Evolutionary conservation across 1,284 basidiomycete species (phyloP).

Genomic region (Pseudozyma sp.): DNA sequence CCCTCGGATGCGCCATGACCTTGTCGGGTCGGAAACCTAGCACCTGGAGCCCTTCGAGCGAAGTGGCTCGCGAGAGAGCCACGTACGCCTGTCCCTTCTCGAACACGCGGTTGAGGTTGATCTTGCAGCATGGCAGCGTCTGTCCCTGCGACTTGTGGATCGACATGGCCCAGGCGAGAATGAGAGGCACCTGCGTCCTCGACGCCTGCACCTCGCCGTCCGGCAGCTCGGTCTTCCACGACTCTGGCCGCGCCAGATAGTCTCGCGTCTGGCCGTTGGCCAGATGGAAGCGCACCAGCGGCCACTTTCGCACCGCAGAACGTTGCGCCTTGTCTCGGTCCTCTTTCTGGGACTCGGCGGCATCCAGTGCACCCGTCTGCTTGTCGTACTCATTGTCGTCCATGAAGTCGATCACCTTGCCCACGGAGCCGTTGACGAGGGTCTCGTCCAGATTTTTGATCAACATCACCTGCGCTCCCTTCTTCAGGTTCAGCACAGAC

Average conservation of each 20-base stretch:
- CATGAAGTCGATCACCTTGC: slow-evolving; percentile 72
- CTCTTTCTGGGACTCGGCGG: slow-evolving; percentile 36
- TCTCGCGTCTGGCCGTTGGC: slow-evolving; percentile 55
- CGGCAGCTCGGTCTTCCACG: slow-evolving; percentile 70
- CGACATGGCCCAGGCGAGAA: slow-evolving; percentile 67
- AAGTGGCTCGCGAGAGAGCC: slow-evolving; percentile 92
- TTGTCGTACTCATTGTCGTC: slow-evolving; percentile 48
- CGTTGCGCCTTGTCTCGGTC: slow-evolving; percentile 58
- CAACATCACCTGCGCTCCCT: slow-evolving; percentile 77
- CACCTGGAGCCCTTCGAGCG: slow-evolving; percentile 89
- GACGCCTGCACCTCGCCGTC: slow-evolving; percentile 66
- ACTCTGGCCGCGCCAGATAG: slow-evolving; percentile 57
- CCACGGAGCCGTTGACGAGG: slow-evolving; percentile 86
- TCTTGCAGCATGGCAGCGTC: slow-evolving; percentile 64
- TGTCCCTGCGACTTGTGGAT: slow-evolving; percentile 69
- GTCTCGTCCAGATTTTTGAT: slow-evolving; percentile 82
- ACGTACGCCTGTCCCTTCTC: slow-evolving; percentile 83
- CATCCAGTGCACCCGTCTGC: slow-evolving; percentile 61
- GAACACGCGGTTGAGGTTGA: slow-evolving; percentile 64
- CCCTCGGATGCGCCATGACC: slow-evolving; percentile 63
- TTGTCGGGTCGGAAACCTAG: slow-evolving; percentile 75
- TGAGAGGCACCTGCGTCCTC: slow-evolving; percentile 65
- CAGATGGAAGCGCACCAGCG: slow-evolving; percentile 62
- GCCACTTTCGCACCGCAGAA: slow-evolving; percentile 47
- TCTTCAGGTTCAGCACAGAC: slow-evolving; percentile 74